Base-by-base conservation (phyloP, 2,329 filamentous ascomycete species). In the Colletotrichum tropicale region DNA sequence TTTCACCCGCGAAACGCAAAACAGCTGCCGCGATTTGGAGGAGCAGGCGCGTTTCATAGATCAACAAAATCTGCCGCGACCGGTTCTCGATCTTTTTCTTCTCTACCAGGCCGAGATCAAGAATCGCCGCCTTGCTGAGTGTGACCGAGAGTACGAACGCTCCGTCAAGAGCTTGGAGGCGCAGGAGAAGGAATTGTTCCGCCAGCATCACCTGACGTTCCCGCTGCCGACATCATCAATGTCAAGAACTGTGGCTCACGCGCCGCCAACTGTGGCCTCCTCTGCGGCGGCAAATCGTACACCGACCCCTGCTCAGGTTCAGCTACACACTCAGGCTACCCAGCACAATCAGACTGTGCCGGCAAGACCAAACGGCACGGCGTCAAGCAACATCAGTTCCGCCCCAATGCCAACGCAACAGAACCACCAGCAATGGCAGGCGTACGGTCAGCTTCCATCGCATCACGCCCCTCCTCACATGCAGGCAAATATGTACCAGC, bases 31-130 rank as follows among this genome's bases (percentile, higher is more conserved):
- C 8, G 73, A 75, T 43, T 26, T 75, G 38, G 73, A 75, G 9
- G 69, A 73, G 2, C 61, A 75, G 32, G 38, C 64, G 12, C 70
- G 64, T 6, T 64, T 58, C 24, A 24, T 34, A 21, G 70, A 75
- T 4, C 9, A 48, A 18, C 38, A 61, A 24, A 24, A 28, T 18
- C 43, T 75, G 2, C 32, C 70, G 3, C 56, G 30, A 5, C 64
- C 32, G 5, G 70, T 64, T 30, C 62, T 28, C n/a, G 70, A 75
- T 15, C 56, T 75, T 9, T 36, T 75, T 9, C 70, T 52, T 26
- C 61, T 58, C 18, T 73, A 75, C 28, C 73, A 75, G 34, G 32
- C 56, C 3, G 73, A 75, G 26, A 32, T 75, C 21, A 38, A 70
- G 32, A 73, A 36, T n/a, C 73, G 66, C 24, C 73, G 73, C n/a